These are phyloP conservation scores for Lactarius hengduanensis DNA, from an alignment of 768 basidiomycete genomes.

Conservation along the genomic window DNA sequence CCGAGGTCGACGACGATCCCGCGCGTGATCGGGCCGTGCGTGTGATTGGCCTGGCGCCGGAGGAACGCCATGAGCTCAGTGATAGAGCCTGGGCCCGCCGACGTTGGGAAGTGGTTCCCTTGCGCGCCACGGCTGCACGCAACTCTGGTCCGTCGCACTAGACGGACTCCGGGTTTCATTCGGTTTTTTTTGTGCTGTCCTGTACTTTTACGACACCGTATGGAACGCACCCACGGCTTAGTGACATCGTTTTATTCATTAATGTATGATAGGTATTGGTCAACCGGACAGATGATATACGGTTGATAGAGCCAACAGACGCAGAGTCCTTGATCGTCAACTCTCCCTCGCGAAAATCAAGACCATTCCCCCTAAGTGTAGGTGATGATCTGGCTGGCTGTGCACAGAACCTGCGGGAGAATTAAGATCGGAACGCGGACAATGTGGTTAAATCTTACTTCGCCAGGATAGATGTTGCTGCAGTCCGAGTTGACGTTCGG, in stretches of 20 bases:
- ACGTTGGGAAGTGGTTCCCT: constrained; percentile 48
- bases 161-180: background rate
- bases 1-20: constrained; percentile 71
- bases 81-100: constrained; percentile 42
- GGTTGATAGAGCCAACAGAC: background rate
- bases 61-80: constrained; percentile 37
- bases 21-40: constrained; percentile 55
- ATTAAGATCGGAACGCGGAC: background rate
- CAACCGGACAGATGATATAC: background rate
- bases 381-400: background rate
- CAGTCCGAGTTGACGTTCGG: constrained; percentile 61
- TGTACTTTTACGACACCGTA: constrained; percentile 6
- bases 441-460: constrained; percentile 45
- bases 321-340: background rate
- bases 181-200: background rate
- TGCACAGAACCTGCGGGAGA: constrained; percentile 6
- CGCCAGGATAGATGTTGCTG: constrained; percentile 69
- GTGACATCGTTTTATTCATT: background rate
- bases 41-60: constrained; percentile 49
- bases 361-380: background rate
- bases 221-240: background rate
- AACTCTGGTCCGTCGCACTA: background rate
- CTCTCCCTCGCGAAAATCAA: background rate
- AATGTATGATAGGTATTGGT: background rate
- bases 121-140: constrained; percentile 37